phyloP scores from a whole-genome alignment of 805 yeast genomes.

The Wickerhamomyces bisporus region DNA sequence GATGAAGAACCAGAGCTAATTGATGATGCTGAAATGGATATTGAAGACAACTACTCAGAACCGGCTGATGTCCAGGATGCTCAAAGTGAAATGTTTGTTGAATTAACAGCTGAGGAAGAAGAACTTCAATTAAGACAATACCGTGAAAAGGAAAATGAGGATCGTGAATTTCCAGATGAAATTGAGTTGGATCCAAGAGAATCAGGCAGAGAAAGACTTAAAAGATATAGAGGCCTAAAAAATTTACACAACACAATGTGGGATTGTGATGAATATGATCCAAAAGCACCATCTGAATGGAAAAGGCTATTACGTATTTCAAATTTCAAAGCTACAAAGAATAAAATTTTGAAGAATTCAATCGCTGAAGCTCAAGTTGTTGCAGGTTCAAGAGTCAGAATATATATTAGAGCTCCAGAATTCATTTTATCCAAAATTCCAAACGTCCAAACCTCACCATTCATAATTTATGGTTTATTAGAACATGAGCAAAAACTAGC shows the following conservation, averaged over 20 bases:
- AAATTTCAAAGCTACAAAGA: conserved; percentile 72
- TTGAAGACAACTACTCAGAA: conserved; percentile 17
- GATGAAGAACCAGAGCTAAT: conserved; percentile 23
- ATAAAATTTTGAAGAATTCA: conserved; percentile 59
- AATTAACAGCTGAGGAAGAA: conserved; percentile 78
- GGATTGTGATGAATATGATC: conserved; percentile 83
- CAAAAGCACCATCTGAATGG: conserved; percentile 76
- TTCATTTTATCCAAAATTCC: conserved; percentile 37
- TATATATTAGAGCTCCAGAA: conserved; percentile 56
- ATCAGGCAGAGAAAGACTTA: conserved; percentile 68
- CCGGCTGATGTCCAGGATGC: conserved; percentile 26
- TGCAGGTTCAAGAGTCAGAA: conserved; percentile 61
- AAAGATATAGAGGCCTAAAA: conserved; percentile 82
- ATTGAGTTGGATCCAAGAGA: conserved; percentile 75
- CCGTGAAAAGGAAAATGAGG: conserved; percentile 71
- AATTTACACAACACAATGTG: conserved; percentile 75
- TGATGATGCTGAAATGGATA: conserved; percentile 26
- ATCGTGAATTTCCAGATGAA: conserved; percentile 93
- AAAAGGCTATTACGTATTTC: conserved; percentile 64
- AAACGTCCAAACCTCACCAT: conserved; percentile 42
- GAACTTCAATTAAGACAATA: conserved; percentile 66
- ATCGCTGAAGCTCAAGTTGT: conserved; percentile 37
- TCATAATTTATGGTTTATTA: conserved; percentile 68
- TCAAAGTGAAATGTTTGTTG: conserved; percentile 59
- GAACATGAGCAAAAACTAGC: conserved; percentile 85